Conservation (phyloP, 106 monocot species). For the Xerophyta viscosa region DNA sequence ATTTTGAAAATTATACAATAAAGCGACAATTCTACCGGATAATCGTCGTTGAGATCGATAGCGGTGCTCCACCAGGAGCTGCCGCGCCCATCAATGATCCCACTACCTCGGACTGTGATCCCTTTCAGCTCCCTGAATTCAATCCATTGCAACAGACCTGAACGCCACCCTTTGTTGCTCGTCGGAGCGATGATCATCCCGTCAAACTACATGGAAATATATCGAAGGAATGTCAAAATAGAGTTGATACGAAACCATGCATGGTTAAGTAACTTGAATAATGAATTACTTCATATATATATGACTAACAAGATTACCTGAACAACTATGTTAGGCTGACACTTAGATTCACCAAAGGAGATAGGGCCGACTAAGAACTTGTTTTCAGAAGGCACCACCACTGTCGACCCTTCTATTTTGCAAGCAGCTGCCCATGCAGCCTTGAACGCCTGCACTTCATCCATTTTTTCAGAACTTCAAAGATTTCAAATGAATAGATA, state of each 20-base stretch:
- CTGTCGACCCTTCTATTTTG: slow-evolving; percentile 37
- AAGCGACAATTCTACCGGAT: slow-evolving; percentile 4
- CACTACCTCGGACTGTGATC: slow-evolving; percentile 37
- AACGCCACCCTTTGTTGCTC: slow-evolving; percentile 27
- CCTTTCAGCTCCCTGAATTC: slow-evolving; percentile 43
- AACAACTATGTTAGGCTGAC: slow-evolving; percentile 50
- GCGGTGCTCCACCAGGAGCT: slow-evolving; percentile 31
- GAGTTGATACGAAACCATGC: too few species aligned
- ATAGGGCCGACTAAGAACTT: slow-evolving; percentile 51
- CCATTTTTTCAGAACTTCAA: too few species aligned
- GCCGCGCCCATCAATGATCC: slow-evolving; percentile 29
- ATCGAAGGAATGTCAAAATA: too few species aligned
- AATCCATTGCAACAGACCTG: slow-evolving; percentile 38
- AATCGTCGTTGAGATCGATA: background rate
- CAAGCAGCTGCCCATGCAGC: slow-evolving; percentile 63
- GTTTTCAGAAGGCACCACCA: slow-evolving; percentile 27
- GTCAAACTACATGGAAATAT: slow-evolving; percentile 35
- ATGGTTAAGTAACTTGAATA: too few species aligned
- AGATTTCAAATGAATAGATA: background rate
- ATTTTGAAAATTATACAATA: background rate
- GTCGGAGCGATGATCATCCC: slow-evolving; percentile 39
- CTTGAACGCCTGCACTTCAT: slow-evolving; percentile 44
- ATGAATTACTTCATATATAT: too few species aligned
- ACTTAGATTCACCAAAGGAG: slow-evolving; percentile 48
- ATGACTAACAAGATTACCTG: slow-evolving; percentile 42